Evolutionary conservation across 2,329 filamentous ascomycete genomes (phyloP).

Genomic region (Sporothrix pallida): DNA sequence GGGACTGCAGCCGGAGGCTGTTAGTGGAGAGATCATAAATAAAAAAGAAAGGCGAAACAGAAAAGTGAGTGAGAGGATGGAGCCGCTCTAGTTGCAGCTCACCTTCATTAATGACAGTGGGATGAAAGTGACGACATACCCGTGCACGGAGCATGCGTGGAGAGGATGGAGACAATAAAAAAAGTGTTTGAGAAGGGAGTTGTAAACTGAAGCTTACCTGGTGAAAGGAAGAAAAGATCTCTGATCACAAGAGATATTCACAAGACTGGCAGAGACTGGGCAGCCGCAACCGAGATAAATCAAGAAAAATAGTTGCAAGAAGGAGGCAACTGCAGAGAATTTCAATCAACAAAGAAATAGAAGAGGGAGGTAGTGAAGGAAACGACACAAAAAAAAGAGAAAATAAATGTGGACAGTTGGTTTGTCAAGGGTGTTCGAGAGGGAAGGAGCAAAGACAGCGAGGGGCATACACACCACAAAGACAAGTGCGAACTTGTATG

Average conservation of each 20-base stretch:
- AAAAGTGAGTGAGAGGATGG: not conserved
- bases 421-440: conserved; percentile 14
- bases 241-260: no score
- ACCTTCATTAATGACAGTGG: not conserved
- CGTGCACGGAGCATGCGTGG: not conserved
- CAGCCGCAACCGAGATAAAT: not conserved
- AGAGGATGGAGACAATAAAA: not conserved
- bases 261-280: not conserved
- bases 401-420: not conserved
- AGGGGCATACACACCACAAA: conserved; percentile 2
- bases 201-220: not conserved
- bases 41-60: not conserved
- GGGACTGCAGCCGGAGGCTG: conserved; percentile 4
- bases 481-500: not conserved
- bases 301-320: not conserved
- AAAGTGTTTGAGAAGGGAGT: not conserved
- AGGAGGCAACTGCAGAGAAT: not conserved
- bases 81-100: not conserved
- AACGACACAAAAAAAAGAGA: not conserved
- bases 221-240: no score
- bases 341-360: no score
- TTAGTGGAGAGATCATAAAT: not conserved
- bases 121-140: conserved; percentile 14
- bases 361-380: not conserved
- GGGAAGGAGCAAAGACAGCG: not conserved